Conservation (phyloP, 176 grass and related monocot genomes). For the Oryza glaberrima region DNA sequence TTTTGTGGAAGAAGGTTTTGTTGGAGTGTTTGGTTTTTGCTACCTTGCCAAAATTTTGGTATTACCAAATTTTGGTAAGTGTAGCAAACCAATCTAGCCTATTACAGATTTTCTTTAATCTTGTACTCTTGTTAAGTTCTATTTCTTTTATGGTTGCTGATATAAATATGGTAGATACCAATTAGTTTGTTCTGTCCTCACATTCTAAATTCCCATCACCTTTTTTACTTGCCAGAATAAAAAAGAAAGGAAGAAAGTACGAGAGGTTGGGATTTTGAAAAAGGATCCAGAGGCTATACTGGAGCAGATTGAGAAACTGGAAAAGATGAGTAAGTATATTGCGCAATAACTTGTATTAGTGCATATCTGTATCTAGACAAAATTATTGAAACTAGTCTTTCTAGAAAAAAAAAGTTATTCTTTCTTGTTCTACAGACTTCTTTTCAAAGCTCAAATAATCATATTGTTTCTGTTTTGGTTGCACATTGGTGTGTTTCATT, state of each 20-base stretch:
- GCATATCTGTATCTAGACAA: slow-evolving; percentile 23
- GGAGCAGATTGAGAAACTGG: slow-evolving; percentile 94
- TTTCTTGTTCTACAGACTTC: not conserved
- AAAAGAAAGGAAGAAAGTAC: slow-evolving; percentile 98
- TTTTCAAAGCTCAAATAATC: slow-evolving; percentile 15
- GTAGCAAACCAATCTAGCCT: not conserved
- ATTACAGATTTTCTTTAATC: not conserved
- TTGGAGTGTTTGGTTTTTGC: too few species aligned
- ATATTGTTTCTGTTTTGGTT: slow-evolving; percentile 20
- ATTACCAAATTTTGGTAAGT: too few species aligned
- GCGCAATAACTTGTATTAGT: slow-evolving; percentile 1
- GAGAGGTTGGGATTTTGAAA: slow-evolving; percentile 98
- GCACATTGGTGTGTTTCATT: not conserved
- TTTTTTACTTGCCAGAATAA: slow-evolving; percentile 68
- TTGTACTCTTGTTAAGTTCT: not conserved
- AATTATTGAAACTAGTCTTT: slow-evolving; percentile 24
- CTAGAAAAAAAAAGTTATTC: not conserved
- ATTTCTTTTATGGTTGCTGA: slow-evolving; percentile 1
- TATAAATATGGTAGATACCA: not conserved
- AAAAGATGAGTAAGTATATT: slow-evolving; percentile 92
- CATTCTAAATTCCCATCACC: slow-evolving; percentile 18
- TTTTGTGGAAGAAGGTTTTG: too few species aligned
- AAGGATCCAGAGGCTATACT: slow-evolving; percentile 85
- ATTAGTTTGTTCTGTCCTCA: slow-evolving; percentile 21
- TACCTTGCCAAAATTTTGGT: too few species aligned